Base-by-base conservation (phyloP, 1,284 basidiomycete genomes). In the Xerocomus amazonicus region DNA sequence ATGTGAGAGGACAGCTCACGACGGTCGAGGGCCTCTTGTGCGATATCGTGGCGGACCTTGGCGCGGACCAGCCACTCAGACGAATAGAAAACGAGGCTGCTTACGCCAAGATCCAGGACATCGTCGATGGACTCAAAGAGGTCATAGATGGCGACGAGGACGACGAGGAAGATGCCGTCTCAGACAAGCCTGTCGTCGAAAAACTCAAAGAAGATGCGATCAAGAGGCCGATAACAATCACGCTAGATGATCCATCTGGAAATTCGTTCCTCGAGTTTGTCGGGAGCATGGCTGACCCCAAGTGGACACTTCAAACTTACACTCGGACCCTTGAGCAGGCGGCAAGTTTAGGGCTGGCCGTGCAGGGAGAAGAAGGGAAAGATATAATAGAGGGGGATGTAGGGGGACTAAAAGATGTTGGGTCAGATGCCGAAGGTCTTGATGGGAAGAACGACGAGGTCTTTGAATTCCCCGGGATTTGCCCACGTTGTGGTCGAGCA, bases 261-360 rank as follows among this genome's bases (percentile, higher is more conserved):
- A 97, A 97, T 72, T 96, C 92, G 23, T 99, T 95, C 74, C 77
- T 96, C 65, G 90, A 95, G 70, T 96, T 92, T 66, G 65, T 81
- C 13, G 87, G 78, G 26, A 84, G 81, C 57, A 84, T 88, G 78
- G 75, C 85, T 4, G 86, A 99, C 69, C 87, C 92, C 1, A 92
- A 95, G 66, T 99, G 97, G 97, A 88, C 84, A 63, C 78, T 97
- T 74, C 79, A 89, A 52, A 90, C 87, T 31, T 99, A 96, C 62
- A 80, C 80, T 48, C 81, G 97, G 28, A 89, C 90, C 0, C 72
- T 81, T 16, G 80, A 93, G 59, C 94, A 99, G 68, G 96, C 97
- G 63, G 76, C 90, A 47, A 72, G 75, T 16, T 73, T 99, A 9
- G 95, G 96, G 4, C 72, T 98, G 8, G 72, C 78, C 4, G 70